Conservation (phyloP, 257 asterid species). For the Asclepias syriaca region DNA sequence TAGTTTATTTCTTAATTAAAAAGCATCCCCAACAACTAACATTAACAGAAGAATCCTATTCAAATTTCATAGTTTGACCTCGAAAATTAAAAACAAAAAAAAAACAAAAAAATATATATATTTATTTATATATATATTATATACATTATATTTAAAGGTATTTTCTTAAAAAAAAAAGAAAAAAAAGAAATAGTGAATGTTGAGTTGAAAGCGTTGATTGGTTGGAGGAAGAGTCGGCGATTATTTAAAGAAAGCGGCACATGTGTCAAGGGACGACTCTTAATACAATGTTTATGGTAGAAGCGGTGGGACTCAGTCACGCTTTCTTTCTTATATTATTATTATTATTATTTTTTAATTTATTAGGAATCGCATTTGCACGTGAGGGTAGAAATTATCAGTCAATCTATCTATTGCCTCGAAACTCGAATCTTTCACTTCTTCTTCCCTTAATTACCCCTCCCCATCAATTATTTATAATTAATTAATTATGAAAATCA, state of each 20-base stretch:
- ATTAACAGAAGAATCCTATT: background rate
- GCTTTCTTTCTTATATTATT: background rate
- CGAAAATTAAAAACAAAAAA: too few species aligned
- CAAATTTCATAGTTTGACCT: background rate
- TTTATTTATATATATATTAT: too few species aligned
- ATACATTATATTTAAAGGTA: too few species aligned
- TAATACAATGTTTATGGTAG: background rate
- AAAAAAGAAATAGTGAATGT: background rate
- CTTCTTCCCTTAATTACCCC: slow-evolving; percentile 1
- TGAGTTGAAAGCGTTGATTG: slow-evolving; percentile 4
- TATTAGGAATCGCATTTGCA: slow-evolving; percentile 23
- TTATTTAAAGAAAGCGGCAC: slow-evolving; percentile 31
- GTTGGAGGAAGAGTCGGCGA: slow-evolving; percentile 30
- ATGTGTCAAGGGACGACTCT: slow-evolving; percentile 22
- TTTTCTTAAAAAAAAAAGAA: too few species aligned
- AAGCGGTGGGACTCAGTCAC: background rate
- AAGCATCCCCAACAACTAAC: background rate
- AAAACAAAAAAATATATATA: too few species aligned
- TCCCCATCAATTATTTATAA: too few species aligned
- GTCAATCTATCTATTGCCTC: slow-evolving; percentile 56
- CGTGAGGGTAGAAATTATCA: slow-evolving; percentile 47
- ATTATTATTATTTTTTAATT: too few species aligned
- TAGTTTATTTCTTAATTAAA: background rate
- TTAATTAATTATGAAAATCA: too few species aligned
- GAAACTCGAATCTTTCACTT: slow-evolving; percentile 43